phyloP scores from a whole-genome alignment of 2,329 filamentous ascomycete species.

The Colletotrichum australisinense region DNA sequence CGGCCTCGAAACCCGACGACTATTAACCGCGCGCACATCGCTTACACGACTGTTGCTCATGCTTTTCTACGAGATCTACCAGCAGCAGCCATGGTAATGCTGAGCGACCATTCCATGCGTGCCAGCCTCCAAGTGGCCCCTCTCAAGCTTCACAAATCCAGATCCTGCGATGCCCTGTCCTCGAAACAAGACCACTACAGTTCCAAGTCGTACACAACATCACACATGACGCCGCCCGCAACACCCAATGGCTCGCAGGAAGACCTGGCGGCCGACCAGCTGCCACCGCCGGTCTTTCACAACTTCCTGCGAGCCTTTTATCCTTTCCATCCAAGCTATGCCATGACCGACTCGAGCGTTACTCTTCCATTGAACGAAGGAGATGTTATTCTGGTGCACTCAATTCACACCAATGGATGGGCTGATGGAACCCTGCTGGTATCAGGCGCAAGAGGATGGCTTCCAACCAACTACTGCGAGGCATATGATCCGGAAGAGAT shows the following conservation, averaged over 20 bases:
- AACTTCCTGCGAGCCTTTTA: constrained; percentile 96
- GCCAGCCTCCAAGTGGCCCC: constrained; percentile 72
- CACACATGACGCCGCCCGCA: constrained; percentile 81
- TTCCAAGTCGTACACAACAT: constrained; percentile 57
- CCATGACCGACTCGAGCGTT: constrained; percentile 85
- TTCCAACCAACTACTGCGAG: constrained; percentile 98
- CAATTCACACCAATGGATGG: constrained; percentile 98
- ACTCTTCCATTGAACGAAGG: constrained; percentile 90
- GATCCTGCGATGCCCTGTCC: constrained; percentile 41
- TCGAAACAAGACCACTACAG: constrained; percentile 43
- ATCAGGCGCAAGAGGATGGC: constrained; percentile 90
- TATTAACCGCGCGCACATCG: neutral
- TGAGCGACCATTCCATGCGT: constrained; percentile 60
- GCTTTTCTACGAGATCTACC: constrained; percentile 45
- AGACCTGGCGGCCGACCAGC: constrained; percentile 57
- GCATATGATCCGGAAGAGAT: constrained; percentile 91
- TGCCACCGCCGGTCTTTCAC: constrained; percentile 78
- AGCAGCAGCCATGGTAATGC: constrained; percentile 59
- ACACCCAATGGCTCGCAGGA: constrained; percentile 79
- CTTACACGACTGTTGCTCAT: constrained; percentile 43
- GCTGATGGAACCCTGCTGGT: constrained; percentile 92
- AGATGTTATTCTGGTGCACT: constrained; percentile 93
- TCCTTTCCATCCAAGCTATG: constrained; percentile 84
- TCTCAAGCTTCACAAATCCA: constrained; percentile 62
- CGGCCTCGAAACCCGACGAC: neutral